phyloP scores from a whole-genome alignment of 345 rosid species.

The Eucalyptus curtisii region DNA sequence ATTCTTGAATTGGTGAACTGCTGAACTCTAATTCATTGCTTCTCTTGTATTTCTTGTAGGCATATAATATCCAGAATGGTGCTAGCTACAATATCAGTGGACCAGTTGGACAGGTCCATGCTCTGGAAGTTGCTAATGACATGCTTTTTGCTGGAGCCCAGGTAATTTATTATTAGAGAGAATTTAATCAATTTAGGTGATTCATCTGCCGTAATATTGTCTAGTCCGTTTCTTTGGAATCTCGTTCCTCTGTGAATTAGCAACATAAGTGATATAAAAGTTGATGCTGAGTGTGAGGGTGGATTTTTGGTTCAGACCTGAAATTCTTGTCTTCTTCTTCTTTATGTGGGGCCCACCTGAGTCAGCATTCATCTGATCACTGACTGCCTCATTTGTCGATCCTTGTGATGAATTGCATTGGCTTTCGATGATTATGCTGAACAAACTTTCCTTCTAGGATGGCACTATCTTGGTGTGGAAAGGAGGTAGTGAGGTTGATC shows the following conservation, averaged over 20 bases:
- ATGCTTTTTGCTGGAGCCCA: constrained; percentile 53
- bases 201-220: not conserved
- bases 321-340: too few relatives aligned
- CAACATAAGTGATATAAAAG: not conserved
- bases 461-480: constrained; percentile 43
- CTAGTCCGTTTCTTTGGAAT: not conserved
- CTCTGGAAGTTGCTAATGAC: constrained; percentile 16
- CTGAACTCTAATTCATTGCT: not conserved
- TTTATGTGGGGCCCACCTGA: not conserved
- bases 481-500: constrained; percentile 12
- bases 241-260: not conserved
- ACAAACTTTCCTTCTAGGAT: constrained; percentile 9
- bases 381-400: not conserved
- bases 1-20: not conserved
- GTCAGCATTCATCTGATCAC: not conserved
- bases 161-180: constrained; percentile 10
- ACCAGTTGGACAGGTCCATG: constrained; percentile 33
- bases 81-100: constrained; percentile 19
- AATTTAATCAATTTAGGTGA: not conserved
- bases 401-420: not conserved
- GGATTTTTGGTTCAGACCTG: not conserved
- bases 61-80: constrained; percentile 26
- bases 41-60: constrained; percentile 14
- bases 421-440: not conserved
- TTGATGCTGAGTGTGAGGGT: not conserved